Evolutionary conservation across 306 rosid species (phyloP), one percentile per base, ranked within the genome.

Genomic region (Dryas alaskensis): DNA sequence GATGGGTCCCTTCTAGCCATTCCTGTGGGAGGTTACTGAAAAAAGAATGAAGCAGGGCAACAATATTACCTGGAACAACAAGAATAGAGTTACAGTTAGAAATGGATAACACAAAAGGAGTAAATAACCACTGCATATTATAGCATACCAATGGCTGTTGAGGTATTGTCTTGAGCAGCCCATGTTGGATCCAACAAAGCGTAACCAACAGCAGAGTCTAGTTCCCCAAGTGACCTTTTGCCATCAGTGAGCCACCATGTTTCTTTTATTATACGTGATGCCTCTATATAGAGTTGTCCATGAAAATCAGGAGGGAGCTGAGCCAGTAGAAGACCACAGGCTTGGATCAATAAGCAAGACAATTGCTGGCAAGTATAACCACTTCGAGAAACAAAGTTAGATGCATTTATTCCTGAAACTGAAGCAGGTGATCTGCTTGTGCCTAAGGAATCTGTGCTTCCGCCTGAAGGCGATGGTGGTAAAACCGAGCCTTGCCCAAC

Each of bases 101-200:
- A 31, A 31, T 31, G 37, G 37, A 31, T 31, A 31, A 1, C 37
- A 31, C 37, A 31, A 1, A 31, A 69, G 39, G 65, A 73, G 55
- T 52, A 72, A 58, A 60, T 48, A 71, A 60, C 14, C 53, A 57
- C 8, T 50, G 65, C 19, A 40, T 52, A 58, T n/a, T 60, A 42
- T 53, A 52, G 73, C 89, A 70, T 88, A 94, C 99, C 99, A 11
- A 92, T 87, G 46, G 96, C 97, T 43, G 97, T 94, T 47, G 99
- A 94, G 80, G 99, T 94, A 78, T 94, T 94, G 86, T 94, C 97
- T 83, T 94, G 97, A 74, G 99, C 96, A 61, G 99, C 99, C 99
- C 99, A 92, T 39, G 96, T 85, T 76, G 99, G 97, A 89, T 91
- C 99, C 82, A 94, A 87, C 88, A 94, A 88, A 70, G 99, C 92